Base-by-base conservation (phyloP, 2,329 filamentous ascomycete genomes). In the Aspergillus terreus region DNA sequence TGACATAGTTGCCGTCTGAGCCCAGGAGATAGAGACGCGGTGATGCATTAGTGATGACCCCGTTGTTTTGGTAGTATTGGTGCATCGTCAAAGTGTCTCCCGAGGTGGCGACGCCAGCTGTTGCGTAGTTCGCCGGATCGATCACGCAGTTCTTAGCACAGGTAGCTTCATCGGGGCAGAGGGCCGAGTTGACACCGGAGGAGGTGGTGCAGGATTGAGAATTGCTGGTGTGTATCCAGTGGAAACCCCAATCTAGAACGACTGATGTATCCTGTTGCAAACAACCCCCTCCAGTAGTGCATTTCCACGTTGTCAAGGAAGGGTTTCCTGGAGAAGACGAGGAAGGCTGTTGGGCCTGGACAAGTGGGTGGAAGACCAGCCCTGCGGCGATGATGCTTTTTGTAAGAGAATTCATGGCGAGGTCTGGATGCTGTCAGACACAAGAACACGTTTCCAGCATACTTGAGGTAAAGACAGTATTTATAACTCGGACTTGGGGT, bases 331-430 rank as follows among this genome's bases (percentile, higher is more conserved):
- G 47, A 15, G 47, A 49, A 9, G 15, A 19, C 2, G 25, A n/a
- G 25, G 47, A 40, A n/a, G 47, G 47, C 15, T 49, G 38, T 15
- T 49, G 47, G 4, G 47, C 47, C 14, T 15, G 41, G 9, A 49
- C 19, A 3, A 44, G 27, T n/a, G 47, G 41, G 9, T 44, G 41
- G 27, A 44, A 19, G 15, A 32, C 17, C 15, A 49, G 41, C 17
- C 47, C 47, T 23, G 17, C 41, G 6, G 40, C 38, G 17, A 49
- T 30, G n/a, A 49, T 44, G 30, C 40, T 38, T 32, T 14, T 42
- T 19, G 19, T 30, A n/a, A n/a, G 40, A 4, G 32, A 40, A n/a
- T 7, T n/a, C 46, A 47, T 47, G 4, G 17, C 15, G 40, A 42
- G 15, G 4, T 19, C n/a, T 21, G 4, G 40, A 21, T 23, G 6